Evolutionary conservation across 495 filamentous ascomycete genomes (phyloP).

Genomic region (Immersiella caudata): DNA sequence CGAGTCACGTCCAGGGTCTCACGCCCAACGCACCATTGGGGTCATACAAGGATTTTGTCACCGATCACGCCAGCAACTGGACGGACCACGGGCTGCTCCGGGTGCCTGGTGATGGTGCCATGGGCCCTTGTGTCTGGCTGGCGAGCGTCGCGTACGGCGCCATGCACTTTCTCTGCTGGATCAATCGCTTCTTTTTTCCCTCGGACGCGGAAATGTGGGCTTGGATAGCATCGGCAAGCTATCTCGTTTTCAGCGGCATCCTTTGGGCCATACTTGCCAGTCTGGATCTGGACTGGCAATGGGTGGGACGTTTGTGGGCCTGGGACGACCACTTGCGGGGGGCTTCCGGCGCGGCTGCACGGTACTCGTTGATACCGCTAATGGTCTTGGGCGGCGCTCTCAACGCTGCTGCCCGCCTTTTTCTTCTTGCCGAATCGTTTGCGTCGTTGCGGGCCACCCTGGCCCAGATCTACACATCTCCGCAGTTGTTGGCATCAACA

Average conservation of each 20-base stretch:
- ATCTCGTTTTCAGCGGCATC: constrained; percentile 13
- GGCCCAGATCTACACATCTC: constrained; percentile 10
- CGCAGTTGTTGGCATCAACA: constrained; percentile 10
- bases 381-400: constrained; percentile 14
- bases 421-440: constrained; percentile 12
- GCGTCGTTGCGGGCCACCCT: constrained; percentile 8
- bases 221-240: constrained; percentile 5
- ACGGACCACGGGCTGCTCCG: constrained; percentile 10
- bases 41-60: neutral
- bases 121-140: neutral
- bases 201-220: constrained; percentile 3
- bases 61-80: constrained; percentile 13
- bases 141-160: too few relatives aligned
- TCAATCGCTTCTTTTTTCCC: too few relatives aligned
- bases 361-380: constrained; percentile 10
- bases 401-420: constrained; percentile 11
- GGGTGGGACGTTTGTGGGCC: neutral
- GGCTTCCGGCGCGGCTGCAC: neutral
- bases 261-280: constrained; percentile 9
- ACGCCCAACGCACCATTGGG: neutral
- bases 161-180: too few relatives aligned
- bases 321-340: constrained; percentile 2
- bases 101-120: neutral
- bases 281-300: constrained; percentile 14
- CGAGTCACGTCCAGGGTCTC: neutral